Evolutionary conservation across 1,284 basidiomycete genomes (phyloP).

Genomic region (Veloboletus limbatus): DNA sequence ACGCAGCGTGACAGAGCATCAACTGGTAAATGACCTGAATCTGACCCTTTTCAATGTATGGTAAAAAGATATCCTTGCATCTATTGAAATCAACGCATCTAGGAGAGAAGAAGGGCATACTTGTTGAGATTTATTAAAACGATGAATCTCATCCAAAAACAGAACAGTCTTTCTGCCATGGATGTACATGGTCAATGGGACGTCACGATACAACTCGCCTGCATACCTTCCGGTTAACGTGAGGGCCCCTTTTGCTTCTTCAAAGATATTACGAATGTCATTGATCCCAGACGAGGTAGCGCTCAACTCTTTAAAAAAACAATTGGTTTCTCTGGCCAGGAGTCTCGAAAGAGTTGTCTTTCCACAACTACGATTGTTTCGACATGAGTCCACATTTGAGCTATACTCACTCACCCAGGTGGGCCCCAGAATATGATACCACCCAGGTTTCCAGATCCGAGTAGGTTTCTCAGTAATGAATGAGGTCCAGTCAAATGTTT

Average conservation of each 20-base stretch:
- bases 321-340: slow-evolving; percentile 57
- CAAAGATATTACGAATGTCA: slow-evolving; percentile 79
- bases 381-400: not conserved
- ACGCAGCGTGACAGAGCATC: not conserved
- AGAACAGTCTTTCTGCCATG: slow-evolving; percentile 59
- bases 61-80: slow-evolving; percentile 71
- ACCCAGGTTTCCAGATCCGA: slow-evolving; percentile 50
- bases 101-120: slow-evolving; percentile 34
- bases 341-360: slow-evolving; percentile 81
- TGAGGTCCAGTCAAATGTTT: slow-evolving; percentile 53
- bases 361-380: slow-evolving; percentile 48
- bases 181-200: slow-evolving; percentile 7
- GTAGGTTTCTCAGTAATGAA: slow-evolving; percentile 51
- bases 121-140: slow-evolving; percentile 84
- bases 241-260: slow-evolving; percentile 75
- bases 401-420: slow-evolving; percentile 50
- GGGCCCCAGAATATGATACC: slow-evolving; percentile 75
- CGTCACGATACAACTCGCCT: not conserved
- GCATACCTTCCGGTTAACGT: slow-evolving; percentile 62
- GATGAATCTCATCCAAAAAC: slow-evolving; percentile 87
- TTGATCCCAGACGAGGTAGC: slow-evolving; percentile 73
- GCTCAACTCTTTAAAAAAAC: slow-evolving; percentile 73
- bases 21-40: slow-evolving; percentile 50
- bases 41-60: slow-evolving; percentile 76
- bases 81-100: not conserved